Evolutionary conservation across 441 rosid genomes (phyloP).

Genomic region (Bruguiera hainesii): DNA sequence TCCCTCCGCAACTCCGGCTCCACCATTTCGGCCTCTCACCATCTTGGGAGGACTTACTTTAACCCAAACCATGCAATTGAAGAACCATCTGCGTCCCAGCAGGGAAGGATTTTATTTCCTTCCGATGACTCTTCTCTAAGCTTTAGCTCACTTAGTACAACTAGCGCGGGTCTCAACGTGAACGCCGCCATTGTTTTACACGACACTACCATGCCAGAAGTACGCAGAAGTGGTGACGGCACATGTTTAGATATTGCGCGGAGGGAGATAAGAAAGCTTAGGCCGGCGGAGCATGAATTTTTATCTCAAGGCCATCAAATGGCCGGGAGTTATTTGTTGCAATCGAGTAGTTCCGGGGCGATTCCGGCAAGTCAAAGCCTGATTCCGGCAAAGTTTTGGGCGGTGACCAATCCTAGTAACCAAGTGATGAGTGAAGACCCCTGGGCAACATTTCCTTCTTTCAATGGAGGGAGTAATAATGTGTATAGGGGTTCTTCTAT

Average conservation of each 20-base stretch:
- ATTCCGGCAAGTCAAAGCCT: slow-evolving; percentile 51
- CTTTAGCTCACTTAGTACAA: slow-evolving; percentile 20
- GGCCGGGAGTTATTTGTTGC: slow-evolving; percentile 50
- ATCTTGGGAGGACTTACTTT: slow-evolving; percentile 49
- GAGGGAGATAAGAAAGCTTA: slow-evolving; percentile 25
- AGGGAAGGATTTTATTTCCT: slow-evolving; percentile 33
- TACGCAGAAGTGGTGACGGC: slow-evolving; percentile 14
- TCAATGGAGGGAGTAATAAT: slow-evolving; percentile 25
- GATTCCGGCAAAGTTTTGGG: slow-evolving; percentile 66
- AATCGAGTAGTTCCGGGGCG: slow-evolving; percentile 50
- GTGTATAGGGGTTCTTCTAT: slow-evolving; percentile 35
- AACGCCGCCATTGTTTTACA: slow-evolving; percentile 31
- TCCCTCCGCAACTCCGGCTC: slow-evolving; percentile 86
- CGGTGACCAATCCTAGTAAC: slow-evolving; percentile 36
- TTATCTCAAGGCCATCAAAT: slow-evolving; percentile 24
- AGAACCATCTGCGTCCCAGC: slow-evolving; percentile 11
- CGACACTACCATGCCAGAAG: slow-evolving; percentile 34
- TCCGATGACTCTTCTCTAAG: slow-evolving; percentile 22
- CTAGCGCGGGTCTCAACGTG: slow-evolving; percentile 18
- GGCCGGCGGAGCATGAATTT: slow-evolving; percentile 32
- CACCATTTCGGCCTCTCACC: slow-evolving; percentile 64
- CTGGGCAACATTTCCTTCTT: slow-evolving; percentile 46
- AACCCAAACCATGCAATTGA: slow-evolving; percentile 34
- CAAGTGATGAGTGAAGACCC: slow-evolving; percentile 40
- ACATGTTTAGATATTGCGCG: slow-evolving; percentile 20